Evolutionary conservation across 208 protist genomes (phyloP).

Genomic region (Leptomonas pyrrhocoris): DNA sequence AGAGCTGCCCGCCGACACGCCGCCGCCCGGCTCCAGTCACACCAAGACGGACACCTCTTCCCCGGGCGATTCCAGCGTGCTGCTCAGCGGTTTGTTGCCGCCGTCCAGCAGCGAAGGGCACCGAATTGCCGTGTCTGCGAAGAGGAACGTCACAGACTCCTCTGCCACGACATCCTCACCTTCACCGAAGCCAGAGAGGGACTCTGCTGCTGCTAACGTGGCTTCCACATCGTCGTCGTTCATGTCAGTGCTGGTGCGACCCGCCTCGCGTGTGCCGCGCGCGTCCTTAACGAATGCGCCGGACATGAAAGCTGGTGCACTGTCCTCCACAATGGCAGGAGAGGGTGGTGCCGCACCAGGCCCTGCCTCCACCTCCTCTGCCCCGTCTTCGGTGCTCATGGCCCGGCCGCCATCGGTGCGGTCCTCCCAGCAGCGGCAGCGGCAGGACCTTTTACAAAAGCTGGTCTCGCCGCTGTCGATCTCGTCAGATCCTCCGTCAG

Average conservation of each 20-base stretch:
- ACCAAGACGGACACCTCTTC: neutral
- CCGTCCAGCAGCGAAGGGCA: neutral
- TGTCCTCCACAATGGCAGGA: neutral
- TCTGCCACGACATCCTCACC: neutral
- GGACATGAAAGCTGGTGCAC: neutral
- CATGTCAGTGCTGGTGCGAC: neutral
- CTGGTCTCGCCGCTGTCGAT: slow-evolving; percentile 4
- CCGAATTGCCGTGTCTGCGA: neutral
- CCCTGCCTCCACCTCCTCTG: neutral
- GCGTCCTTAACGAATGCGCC: neutral
- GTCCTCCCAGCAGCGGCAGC: neutral
- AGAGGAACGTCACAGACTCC: neutral
- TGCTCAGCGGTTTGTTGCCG: slow-evolving; percentile 3
- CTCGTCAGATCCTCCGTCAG: slow-evolving; percentile 6
- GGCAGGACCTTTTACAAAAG: neutral
- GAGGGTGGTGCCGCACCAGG: neutral
- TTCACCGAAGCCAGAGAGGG: slow-evolving; percentile 1
- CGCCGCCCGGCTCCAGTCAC: slow-evolving; percentile 2
- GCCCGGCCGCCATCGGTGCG: slow-evolving; percentile 1
- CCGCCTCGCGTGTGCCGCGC: neutral
- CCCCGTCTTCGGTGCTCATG: neutral
- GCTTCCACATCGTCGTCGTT: neutral
- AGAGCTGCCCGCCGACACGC: neutral
- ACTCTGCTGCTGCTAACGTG: neutral
- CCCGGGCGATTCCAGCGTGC: slow-evolving; percentile 2